Evolutionary conservation across 352 stramenopile genomes (phyloP).

Genomic region (Blastocystis sp.): DNA sequence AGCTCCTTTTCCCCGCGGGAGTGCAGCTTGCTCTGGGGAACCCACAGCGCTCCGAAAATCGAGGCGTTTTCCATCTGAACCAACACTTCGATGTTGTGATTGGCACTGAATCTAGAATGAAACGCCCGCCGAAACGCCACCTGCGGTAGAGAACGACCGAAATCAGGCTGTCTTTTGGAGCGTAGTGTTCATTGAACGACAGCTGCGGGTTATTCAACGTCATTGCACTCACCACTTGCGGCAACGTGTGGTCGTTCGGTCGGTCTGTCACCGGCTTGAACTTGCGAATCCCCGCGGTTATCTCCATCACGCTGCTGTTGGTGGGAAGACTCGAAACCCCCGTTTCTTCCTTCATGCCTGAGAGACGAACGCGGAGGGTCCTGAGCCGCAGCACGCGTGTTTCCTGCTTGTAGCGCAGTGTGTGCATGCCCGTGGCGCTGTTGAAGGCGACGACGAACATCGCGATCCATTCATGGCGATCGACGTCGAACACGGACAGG

Average conservation of each 20-base stretch:
- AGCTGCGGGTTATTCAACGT: not conserved
- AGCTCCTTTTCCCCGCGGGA: conserved; percentile 45
- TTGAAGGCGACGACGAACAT: conserved; percentile 46
- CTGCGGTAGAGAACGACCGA: conserved; percentile 35
- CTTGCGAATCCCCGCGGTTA: not conserved
- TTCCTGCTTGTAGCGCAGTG: conserved; percentile 37
- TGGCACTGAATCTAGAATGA: conserved; percentile 24
- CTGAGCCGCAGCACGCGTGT: not conserved
- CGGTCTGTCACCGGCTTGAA: not conserved
- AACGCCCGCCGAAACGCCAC: not conserved
- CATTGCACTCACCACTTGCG: conserved; percentile 13
- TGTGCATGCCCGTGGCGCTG: not conserved
- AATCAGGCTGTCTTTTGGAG: conserved; percentile 54
- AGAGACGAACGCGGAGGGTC: not conserved
- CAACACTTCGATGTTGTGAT: conserved; percentile 33
- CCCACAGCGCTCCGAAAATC: conserved; percentile 26
- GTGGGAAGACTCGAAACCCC: not conserved
- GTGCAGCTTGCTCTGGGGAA: conserved; percentile 28
- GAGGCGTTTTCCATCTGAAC: conserved; percentile 13
- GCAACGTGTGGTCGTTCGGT: conserved; percentile 19
- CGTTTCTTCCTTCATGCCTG: not conserved
- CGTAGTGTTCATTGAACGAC: not conserved
- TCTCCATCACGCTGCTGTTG: not conserved
- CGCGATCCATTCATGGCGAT: conserved; percentile 7
- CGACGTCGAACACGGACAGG: not conserved